phyloP scores from a whole-genome alignment of 345 rosid species.

The Lumnitzera racemosa region DNA sequence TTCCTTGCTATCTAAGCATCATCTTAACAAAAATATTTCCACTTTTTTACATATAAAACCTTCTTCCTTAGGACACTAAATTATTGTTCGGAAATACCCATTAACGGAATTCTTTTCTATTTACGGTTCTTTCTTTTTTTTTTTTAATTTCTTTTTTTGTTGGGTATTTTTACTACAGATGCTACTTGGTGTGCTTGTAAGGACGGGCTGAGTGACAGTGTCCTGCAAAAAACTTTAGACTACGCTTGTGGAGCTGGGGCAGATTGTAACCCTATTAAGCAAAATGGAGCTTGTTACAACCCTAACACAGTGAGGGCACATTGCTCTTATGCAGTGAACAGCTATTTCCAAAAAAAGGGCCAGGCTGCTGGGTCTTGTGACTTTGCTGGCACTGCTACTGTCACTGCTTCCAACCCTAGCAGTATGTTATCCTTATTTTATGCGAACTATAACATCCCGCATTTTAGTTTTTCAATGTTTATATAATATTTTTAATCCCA shows the following conservation, averaged over 20 bases:
- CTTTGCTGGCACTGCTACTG: slow-evolving; percentile 47
- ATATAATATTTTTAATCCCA: no score
- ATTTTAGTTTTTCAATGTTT: no score
- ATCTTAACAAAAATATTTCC: no score
- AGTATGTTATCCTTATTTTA: not conserved
- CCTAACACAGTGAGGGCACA: slow-evolving; percentile 82
- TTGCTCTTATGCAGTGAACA: slow-evolving; percentile 87
- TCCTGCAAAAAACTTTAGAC: slow-evolving; percentile 65
- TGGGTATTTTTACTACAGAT: slow-evolving; percentile 15
- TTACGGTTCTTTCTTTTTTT: no score
- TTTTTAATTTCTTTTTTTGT: no score
- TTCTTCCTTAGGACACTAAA: no score
- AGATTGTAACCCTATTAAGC: slow-evolving; percentile 46
- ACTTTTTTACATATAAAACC: no score
- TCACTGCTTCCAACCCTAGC: slow-evolving; percentile 7
- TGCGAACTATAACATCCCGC: no score
- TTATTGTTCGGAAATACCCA: no score
- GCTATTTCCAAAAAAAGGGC: slow-evolving; percentile 66
- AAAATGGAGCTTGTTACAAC: slow-evolving; percentile 64
- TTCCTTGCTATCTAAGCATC: not conserved
- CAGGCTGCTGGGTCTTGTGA: slow-evolving; percentile 56
- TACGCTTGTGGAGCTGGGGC: slow-evolving; percentile 93
- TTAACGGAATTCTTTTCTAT: no score
- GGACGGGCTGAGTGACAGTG: slow-evolving; percentile 45
- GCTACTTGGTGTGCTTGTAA: slow-evolving; percentile 71